phyloP scores from a whole-genome alignment of 2,329 filamentous ascomycete genomes.

The Tolypocladium sp. region DNA sequence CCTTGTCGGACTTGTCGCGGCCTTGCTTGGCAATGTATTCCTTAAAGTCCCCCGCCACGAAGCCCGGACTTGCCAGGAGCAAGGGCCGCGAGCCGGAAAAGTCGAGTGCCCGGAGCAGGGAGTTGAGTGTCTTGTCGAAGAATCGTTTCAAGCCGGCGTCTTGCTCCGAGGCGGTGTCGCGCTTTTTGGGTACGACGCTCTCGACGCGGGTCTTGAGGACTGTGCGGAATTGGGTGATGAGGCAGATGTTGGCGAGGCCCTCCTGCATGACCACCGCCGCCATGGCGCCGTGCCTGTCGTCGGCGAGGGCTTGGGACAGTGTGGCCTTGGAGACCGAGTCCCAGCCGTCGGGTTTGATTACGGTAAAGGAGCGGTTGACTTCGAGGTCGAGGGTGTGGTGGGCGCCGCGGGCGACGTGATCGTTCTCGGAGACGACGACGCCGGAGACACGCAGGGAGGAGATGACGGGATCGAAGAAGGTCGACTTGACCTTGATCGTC shows the following conservation, averaged over 20 bases:
- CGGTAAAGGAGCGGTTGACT: constrained; percentile 74
- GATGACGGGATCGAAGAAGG: constrained; percentile 48
- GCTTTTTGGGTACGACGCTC: constrained; percentile 57
- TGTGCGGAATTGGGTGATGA: constrained; percentile 73
- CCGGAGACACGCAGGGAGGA: constrained; percentile 49
- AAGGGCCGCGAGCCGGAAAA: constrained; percentile 62
- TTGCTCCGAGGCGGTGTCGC: constrained; percentile 54
- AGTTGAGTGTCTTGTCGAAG: constrained; percentile 67
- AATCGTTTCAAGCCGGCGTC: constrained; percentile 64
- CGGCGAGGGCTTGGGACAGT: constrained; percentile 68
- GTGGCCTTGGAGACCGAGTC: constrained; percentile 78
- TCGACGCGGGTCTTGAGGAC: constrained; percentile 58
- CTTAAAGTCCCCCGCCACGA: constrained; percentile 73
- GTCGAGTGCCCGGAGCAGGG: constrained; percentile 70
- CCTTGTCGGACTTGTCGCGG: constrained; percentile 53
- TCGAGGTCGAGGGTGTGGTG: constrained; percentile 69
- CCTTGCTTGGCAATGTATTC: constrained; percentile 59
- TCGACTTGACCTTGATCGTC: constrained; percentile 46
- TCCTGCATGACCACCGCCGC: constrained; percentile 94
- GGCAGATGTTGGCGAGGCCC: constrained; percentile 71
- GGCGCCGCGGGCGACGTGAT: constrained; percentile 42
- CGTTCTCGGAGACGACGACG: constrained; percentile 42
- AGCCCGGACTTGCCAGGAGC: constrained; percentile 82
- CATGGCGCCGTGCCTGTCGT: constrained; percentile 71
- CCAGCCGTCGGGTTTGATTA: constrained; percentile 80